Base-by-base conservation (phyloP, 208 protist genomes). In the Leptomonas pyrrhocoris region DNA sequence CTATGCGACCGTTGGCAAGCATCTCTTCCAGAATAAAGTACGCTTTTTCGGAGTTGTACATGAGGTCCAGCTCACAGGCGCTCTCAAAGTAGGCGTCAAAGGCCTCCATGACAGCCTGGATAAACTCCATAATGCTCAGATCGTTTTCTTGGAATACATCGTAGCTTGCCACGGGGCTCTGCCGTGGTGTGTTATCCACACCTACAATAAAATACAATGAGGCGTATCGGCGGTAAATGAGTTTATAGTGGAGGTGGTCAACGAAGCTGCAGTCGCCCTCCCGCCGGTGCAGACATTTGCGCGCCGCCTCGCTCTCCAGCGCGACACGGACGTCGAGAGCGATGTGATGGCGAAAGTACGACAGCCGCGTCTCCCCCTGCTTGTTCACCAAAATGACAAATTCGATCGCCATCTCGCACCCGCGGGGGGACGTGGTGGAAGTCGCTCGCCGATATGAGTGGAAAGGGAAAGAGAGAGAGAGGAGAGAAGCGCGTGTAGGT, bases 31-130 rank as follows among this genome's bases (percentile, higher is more conserved):
- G 83, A 21, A 99, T 92, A 79, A 96, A 98, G 80, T 99, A 99
- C 3, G 93, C 97, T 63, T 99, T 98, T 60, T 99, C 94, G 40
- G 99, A 99, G 72, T 99, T 99, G 78, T 98, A 99, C 74, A 99
- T 98, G n/a, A 99, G 83, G 79, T 99, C 98, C 13, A 99, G 86
- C 77, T 99, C 98, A 65, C 98, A 94, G 3, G 95, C 89, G 49
- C 93, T 92, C 27, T 92, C 93, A 79, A 97, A 97, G 80, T 96
- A 97, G 27, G 65, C 69, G 68, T 94, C 85, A 30, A 96, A 77
- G 25, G 80, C 53, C 63, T 89, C 84, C 27, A 93, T 85, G 45
- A 89, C 88, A n/a, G 81, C 75, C 30, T 96, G 86, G 28, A 93
- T 86, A 30, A 95, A 78, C 66, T 99, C 98, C n/a, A 99, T 81